phyloP scores from a whole-genome alignment of 805 yeast species.

The Zygosaccharomyces kombuchaensis region DNA sequence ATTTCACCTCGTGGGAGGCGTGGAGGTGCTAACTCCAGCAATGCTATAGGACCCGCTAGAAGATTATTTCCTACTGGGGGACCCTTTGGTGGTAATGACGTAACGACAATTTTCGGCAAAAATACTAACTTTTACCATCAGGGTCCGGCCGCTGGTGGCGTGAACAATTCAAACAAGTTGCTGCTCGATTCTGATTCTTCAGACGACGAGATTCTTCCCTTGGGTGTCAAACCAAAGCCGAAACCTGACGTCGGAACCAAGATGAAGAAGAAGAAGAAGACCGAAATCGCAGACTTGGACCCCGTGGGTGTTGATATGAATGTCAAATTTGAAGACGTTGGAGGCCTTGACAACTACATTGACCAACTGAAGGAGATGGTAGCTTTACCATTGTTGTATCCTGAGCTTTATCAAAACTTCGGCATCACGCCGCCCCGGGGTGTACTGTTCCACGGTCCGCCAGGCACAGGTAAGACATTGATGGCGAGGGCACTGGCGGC shows the following conservation, averaged over 20 bases:
- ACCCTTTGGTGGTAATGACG: constrained; percentile 97
- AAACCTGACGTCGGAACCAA: constrained; percentile 34
- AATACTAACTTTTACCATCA: constrained; percentile 42
- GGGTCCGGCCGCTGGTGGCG: constrained; percentile 26
- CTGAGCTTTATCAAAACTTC: constrained; percentile 87
- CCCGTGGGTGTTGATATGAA: constrained; percentile 88
- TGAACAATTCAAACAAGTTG: constrained; percentile 27
- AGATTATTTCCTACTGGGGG: constrained; percentile 91
- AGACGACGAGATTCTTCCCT: constrained; percentile 53
- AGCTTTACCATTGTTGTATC: constrained; percentile 84
- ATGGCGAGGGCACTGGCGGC: constrained; percentile 98
- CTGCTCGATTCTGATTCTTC: constrained; percentile 55
- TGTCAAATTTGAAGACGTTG: constrained; percentile 79
- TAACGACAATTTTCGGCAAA: constrained; percentile 73
- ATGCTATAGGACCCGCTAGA: constrained; percentile 48
- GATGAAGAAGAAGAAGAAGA: constrained; percentile 44
- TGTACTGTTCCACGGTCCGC: constrained; percentile 96
- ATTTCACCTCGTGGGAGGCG: constrained; percentile 37
- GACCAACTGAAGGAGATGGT: constrained; percentile 96
- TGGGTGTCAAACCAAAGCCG: constrained; percentile 40
- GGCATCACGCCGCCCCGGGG: constrained; percentile 96
- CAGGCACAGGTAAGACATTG: constrained; percentile 97
- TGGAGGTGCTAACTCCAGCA: constrained; percentile 37
- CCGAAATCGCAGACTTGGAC: constrained; percentile 79
- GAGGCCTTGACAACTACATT: constrained; percentile 88